Evolutionary conservation across 106 monocot species (phyloP).

Genomic region (Dendrobium nobile): DNA sequence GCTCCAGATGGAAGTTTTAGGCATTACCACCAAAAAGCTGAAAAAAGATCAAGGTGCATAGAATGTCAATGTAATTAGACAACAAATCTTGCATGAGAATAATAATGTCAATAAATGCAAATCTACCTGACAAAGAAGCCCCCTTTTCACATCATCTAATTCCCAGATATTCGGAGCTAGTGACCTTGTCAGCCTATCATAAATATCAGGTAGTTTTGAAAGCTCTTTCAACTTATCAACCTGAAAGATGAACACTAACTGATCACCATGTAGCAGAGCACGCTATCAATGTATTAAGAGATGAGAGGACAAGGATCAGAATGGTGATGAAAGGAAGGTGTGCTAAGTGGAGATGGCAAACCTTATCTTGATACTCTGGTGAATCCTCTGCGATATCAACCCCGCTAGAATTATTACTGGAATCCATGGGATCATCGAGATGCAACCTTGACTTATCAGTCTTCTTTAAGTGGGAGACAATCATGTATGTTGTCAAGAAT

Average conservation of each 20-base stretch:
- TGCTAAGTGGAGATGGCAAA: neutral
- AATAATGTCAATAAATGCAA: neutral
- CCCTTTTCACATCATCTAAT: slow-evolving; percentile 95
- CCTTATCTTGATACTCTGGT: slow-evolving; percentile 52
- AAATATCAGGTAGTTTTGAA: slow-evolving; percentile 87
- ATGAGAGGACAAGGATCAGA: neutral
- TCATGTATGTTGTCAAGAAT: slow-evolving; percentile 82
- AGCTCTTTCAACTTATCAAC: slow-evolving; percentile 78
- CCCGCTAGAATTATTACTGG: slow-evolving; percentile 26
- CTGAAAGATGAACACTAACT: slow-evolving; percentile 21
- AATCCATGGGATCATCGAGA: slow-evolving; percentile 63
- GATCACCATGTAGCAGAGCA: slow-evolving; percentile 1
- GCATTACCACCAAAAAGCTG: slow-evolving; percentile 97
- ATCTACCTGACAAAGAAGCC: slow-evolving; percentile 78
- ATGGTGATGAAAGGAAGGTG: neutral
- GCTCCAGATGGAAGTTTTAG: slow-evolving; percentile 78
- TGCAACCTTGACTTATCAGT: slow-evolving; percentile 84
- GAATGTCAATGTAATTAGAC: neutral
- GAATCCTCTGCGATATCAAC: slow-evolving; percentile 34
- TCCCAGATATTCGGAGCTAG: slow-evolving; percentile 99
- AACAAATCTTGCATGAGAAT: neutral
- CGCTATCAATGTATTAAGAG: neutral
- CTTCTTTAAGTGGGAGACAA: slow-evolving; percentile 96
- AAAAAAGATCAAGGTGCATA: neutral
- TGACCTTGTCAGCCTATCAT: slow-evolving; percentile 86